Evolutionary conservation across 345 rosid species (phyloP).

Genomic region (Salix dunnii): DNA sequence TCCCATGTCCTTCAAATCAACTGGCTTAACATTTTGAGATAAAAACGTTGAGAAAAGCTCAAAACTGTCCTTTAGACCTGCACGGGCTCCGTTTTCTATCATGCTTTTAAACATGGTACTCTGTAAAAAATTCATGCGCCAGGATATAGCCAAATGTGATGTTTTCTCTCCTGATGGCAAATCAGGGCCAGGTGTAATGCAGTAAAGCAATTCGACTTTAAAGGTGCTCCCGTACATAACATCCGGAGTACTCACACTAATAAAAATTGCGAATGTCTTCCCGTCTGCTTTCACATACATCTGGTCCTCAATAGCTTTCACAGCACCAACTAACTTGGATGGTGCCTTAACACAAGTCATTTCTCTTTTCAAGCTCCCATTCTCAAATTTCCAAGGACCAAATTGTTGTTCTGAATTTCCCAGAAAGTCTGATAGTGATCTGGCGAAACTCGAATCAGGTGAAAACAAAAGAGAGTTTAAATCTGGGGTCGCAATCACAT

Average conservation of each 20-base stretch:
- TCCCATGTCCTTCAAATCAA: slow-evolving; percentile 75
- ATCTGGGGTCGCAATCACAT: slow-evolving; percentile 53
- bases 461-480: slow-evolving; percentile 66
- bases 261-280: slow-evolving; percentile 57
- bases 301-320: slow-evolving; percentile 84
- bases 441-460: slow-evolving; percentile 64
- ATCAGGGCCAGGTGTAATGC: slow-evolving; percentile 78
- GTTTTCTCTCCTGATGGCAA: slow-evolving; percentile 69
- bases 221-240: slow-evolving; percentile 79
- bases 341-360: slow-evolving; percentile 72
- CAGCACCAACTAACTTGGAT: slow-evolving; percentile 71
- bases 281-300: slow-evolving; percentile 71
- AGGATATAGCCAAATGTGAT: slow-evolving; percentile 76
- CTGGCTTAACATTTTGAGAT: slow-evolving; percentile 64
- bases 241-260: slow-evolving; percentile 79
- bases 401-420: slow-evolving; percentile 74
- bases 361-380: slow-evolving; percentile 58
- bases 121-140: slow-evolving; percentile 86
- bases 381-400: slow-evolving; percentile 75
- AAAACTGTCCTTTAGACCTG: slow-evolving; percentile 75
- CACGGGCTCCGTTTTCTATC: slow-evolving; percentile 90
- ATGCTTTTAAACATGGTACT: slow-evolving; percentile 90
- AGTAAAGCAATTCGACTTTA: slow-evolving; percentile 61
- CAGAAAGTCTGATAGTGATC: slow-evolving; percentile 55
- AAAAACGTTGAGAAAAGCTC: slow-evolving; percentile 61